Conservation (phyloP, 2,329 filamentous ascomycete species). For the Orbilia quercus region DNA sequence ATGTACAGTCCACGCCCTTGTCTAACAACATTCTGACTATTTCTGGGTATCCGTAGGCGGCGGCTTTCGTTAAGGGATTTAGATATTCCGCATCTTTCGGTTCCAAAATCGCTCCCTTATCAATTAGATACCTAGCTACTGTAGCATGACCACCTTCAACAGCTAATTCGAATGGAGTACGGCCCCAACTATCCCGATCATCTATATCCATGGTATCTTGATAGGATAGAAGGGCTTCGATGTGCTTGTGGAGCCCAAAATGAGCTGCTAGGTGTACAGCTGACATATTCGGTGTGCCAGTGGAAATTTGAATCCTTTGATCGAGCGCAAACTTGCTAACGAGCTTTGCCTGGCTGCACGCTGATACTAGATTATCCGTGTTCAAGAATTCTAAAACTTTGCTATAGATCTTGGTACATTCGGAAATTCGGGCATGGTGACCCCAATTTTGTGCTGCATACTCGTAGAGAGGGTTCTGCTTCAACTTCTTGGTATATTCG, state of each 20-base stretch:
- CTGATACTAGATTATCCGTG: neutral
- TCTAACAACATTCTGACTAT: neutral
- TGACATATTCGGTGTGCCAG: neutral
- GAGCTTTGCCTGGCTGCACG: neutral
- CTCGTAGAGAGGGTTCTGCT: neutral
- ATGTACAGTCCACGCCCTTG: neutral
- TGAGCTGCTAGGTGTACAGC: neutral
- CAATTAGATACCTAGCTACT: neutral
- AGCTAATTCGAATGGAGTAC: no score
- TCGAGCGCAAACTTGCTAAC: neutral
- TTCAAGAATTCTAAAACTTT: neutral
- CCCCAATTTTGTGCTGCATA: slow-evolving; percentile 18
- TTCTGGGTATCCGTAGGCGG: neutral
- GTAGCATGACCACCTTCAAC: neutral
- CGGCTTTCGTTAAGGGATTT: neutral
- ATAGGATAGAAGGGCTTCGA: neutral
- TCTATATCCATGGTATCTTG: neutral
- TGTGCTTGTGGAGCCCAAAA: neutral
- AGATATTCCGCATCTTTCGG: neutral
- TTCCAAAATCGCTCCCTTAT: neutral
- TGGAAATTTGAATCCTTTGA: neutral
- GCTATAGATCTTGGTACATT: neutral
- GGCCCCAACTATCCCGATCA: no score
- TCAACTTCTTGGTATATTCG: no score
- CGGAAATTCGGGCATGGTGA: slow-evolving; percentile 4